A percentile compares a stretch with the other conserved stretches of the same genome.
Conservation (phyloP, 169 alveolate genomes). For the Fabrea salina region DNA sequence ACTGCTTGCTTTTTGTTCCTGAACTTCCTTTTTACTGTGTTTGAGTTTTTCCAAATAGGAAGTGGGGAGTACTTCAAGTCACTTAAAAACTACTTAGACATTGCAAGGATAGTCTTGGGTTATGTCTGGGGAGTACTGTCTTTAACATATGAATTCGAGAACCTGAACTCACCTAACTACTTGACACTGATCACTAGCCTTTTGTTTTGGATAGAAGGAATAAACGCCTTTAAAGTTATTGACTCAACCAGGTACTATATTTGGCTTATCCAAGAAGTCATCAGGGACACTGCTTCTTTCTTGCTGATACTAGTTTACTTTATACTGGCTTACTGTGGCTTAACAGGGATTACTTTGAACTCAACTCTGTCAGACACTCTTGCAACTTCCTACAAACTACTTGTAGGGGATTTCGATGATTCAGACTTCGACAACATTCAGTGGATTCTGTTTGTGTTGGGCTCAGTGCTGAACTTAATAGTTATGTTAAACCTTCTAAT, state of each 20-base stretch:
- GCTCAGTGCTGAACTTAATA: neutral
- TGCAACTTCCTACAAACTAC: neutral
- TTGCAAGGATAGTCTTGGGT: neutral
- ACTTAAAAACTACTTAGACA: neutral
- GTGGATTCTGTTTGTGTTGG: conserved; percentile 8
- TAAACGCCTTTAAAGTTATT: neutral
- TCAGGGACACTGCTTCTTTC: neutral
- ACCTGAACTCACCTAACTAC: neutral
- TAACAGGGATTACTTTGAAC: too few relatives aligned
- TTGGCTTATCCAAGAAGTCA: neutral
- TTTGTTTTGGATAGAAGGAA: conserved; percentile 12
- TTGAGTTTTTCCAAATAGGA: neutral
- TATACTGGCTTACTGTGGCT: neutral
- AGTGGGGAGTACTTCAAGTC: neutral
- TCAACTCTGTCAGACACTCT: neutral
- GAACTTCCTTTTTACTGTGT: neutral
- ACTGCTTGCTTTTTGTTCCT: neutral
- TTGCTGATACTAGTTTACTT: conserved; percentile 7
- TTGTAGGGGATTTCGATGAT: conserved; percentile 11
- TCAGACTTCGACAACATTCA: neutral
- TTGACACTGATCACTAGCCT: neutral
- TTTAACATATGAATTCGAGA: neutral
- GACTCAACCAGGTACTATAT: neutral
- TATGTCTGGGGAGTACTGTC: neutral
- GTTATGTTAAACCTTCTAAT: neutral